Evolutionary conservation across 805 yeast species (phyloP).

Genomic region (Hanseniaspora taiwanica): DNA sequence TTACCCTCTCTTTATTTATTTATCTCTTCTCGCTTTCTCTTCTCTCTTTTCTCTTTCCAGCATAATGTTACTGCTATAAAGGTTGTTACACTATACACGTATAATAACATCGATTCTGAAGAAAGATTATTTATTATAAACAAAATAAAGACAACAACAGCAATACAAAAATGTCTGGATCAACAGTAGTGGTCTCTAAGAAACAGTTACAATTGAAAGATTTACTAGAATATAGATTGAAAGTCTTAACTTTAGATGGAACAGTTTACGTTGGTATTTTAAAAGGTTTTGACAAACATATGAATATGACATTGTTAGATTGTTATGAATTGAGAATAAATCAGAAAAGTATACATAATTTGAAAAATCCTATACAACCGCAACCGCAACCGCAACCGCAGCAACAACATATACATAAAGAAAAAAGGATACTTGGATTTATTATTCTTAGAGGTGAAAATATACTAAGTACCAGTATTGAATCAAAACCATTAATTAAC

Average conservation of each 20-base stretch:
- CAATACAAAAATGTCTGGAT: too few species aligned
- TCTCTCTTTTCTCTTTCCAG: too few species aligned
- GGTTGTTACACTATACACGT: not conserved
- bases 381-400: conserved; percentile 20
- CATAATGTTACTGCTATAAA: too few species aligned
- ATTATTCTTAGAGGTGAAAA: conserved; percentile 81
- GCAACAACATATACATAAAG: conserved; percentile 44
- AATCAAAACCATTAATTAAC: not conserved
- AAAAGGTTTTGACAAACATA: conserved; percentile 77
- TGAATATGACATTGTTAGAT: conserved; percentile 76
- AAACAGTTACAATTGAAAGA: conserved; percentile 30
- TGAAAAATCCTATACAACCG: conserved; percentile 23
- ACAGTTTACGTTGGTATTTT: conserved; percentile 68
- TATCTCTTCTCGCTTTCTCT: not conserved
- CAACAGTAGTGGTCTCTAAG: conserved; percentile 9
- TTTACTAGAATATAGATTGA: conserved; percentile 58
- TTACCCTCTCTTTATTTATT: too few species aligned
- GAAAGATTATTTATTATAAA: not conserved
- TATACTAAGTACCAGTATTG: conserved; percentile 37
- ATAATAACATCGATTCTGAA: too few species aligned
- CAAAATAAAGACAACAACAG: not conserved
- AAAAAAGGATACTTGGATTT: conserved; percentile 54
- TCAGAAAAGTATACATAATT: conserved; percentile 33
- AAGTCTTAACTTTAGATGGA: conserved; percentile 65
- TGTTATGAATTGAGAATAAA: conserved; percentile 74